Evolutionary conservation across 1,284 basidiomycete species (phyloP).

Genomic region (Porodaedalea pini): DNA sequence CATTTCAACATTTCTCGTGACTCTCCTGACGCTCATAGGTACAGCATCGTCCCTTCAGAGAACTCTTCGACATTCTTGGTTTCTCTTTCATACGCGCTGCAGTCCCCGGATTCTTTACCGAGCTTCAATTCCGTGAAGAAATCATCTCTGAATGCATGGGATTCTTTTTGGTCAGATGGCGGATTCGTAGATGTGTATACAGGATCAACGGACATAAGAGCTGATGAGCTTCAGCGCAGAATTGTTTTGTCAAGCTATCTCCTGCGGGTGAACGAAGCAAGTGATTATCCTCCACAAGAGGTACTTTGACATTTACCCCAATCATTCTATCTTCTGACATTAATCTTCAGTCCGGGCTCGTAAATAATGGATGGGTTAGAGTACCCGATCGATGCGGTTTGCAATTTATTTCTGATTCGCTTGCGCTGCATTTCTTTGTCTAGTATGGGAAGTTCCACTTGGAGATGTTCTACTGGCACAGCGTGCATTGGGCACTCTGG

Average conservation of each 20-base stretch:
- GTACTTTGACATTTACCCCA: slow-evolving; percentile 32
- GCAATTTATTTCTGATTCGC: too few relatives aligned
- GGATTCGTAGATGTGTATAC: slow-evolving; percentile 54
- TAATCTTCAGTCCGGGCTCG: slow-evolving; percentile 45
- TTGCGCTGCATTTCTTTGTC: too few relatives aligned
- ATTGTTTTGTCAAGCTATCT: slow-evolving; percentile 55
- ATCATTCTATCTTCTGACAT: slow-evolving; percentile 13
- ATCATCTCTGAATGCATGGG: slow-evolving; percentile 42
- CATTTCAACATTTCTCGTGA: slow-evolving; percentile 41
- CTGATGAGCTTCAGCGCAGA: slow-evolving; percentile 53
- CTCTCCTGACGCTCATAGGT: slow-evolving; percentile 41
- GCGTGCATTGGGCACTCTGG: slow-evolving; percentile 59
- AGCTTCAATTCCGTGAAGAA: slow-evolving; percentile 27
- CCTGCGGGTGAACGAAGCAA: slow-evolving; percentile 57
- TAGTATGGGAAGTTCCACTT: slow-evolving; percentile 56
- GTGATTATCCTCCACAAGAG: slow-evolving; percentile 55
- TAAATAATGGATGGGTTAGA: slow-evolving; percentile 58
- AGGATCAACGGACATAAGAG: slow-evolving; percentile 46
- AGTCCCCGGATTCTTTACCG: slow-evolving; percentile 24
- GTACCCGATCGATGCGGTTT: too few relatives aligned
- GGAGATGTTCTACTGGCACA: slow-evolving; percentile 64
- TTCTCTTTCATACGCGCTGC: slow-evolving; percentile 32
- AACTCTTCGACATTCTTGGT: slow-evolving; percentile 33
- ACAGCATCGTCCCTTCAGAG: slow-evolving; percentile 34
- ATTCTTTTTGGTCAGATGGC: slow-evolving; percentile 43